Evolutionary conservation across 169 alveolate genomes (phyloP).

Genomic region (Eimeria necatrix): DNA sequence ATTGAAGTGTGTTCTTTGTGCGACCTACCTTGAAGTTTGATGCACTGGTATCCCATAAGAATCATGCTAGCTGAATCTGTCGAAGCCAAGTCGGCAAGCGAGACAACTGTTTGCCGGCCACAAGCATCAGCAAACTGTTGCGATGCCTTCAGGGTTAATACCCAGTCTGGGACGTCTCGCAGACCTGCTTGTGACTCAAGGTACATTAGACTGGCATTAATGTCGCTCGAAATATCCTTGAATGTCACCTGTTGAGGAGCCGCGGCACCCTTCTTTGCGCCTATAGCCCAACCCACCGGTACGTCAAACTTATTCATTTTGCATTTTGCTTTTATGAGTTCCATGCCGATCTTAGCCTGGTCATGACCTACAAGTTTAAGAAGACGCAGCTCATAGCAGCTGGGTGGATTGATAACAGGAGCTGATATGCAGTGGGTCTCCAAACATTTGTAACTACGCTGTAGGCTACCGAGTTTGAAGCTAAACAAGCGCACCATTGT

Average conservation of each 20-base stretch:
- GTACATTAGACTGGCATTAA: constrained; percentile 36
- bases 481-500: constrained; percentile 33
- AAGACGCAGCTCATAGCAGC: neutral
- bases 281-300: constrained; percentile 50
- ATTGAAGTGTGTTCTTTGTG: neutral
- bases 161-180: constrained; percentile 41
- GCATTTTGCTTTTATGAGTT: constrained; percentile 35
- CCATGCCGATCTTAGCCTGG: constrained; percentile 66
- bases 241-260: constrained; percentile 1
- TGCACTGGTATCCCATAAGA: constrained; percentile 48
- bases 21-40: constrained; percentile 27
- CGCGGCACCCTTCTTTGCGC: neutral
- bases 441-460: neutral
- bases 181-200: neutral
- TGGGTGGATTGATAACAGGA: neutral
- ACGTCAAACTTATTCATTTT: constrained; percentile 23
- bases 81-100: constrained; percentile 19
- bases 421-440: neutral
- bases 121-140: constrained; percentile 47
- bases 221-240: neutral
- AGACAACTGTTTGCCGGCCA: constrained; percentile 33
- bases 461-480: neutral
- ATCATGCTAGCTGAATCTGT: constrained; percentile 43
- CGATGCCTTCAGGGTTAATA: constrained; percentile 34
- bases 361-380: constrained; percentile 38